Base-by-base conservation (phyloP, 331 rosid species). In the Saraca asoca region DNA sequence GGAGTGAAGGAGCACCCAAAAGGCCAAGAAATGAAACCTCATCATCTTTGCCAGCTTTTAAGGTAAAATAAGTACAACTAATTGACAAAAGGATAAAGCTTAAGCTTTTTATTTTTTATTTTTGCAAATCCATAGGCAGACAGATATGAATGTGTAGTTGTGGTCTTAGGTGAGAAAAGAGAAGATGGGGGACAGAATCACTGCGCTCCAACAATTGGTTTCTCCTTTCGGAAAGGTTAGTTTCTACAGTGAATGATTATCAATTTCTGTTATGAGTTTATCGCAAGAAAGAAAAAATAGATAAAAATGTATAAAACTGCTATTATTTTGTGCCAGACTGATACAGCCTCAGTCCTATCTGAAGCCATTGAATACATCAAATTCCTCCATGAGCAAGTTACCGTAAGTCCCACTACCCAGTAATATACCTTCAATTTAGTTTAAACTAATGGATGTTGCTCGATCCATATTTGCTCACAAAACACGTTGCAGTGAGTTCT, bases 151-250 rank as follows among this genome's bases (percentile, higher is more conserved):
- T 46, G 53, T 66, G 58, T 69, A 46, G 37, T 68, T 80, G 68
- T 77, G 51, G 60, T 77, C 56, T 72, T 69, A 94, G 99, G 96
- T 90, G 81, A 90, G 97, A 82, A 94, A 94, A 79, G 97, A 94
- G 86, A 94, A 94, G 88, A 91, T 94, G 96, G 99, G 99, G 85
- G 99, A 94, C 97, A 88, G 99, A 91, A 86, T 94, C 91, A 94
- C 96, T 86, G 99, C 97, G 19, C 99, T 94, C 80, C 99, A 94
- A 83, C 99, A 94, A 86, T 86, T 94, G 72, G 99, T 94, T 77
- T 88, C 99, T 39, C 99, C 99, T 90, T 94, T 94, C 75, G 99
- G 99, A 90, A 94, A 94, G 95, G 99, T 93, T 51, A 20, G 66
- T 69, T 80, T 78, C 67, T 10, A 44, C 18, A 39, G 31, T 57